Base-by-base conservation (phyloP, 1,139 yeast genomes). In the Kazachstania sp. region DNA sequence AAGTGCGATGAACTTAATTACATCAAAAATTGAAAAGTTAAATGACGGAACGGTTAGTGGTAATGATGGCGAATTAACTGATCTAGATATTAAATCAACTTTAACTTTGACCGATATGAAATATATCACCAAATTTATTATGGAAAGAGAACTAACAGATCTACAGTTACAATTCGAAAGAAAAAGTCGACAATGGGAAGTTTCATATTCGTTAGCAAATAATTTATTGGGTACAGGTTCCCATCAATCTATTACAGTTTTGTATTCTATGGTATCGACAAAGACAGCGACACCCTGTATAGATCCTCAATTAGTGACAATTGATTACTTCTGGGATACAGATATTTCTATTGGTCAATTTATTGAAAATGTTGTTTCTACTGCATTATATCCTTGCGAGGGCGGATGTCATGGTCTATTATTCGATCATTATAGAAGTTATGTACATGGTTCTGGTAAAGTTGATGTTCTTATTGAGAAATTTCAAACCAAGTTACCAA, bases 341-440 rank as follows among this genome's bases (percentile, higher is more conserved):
- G 98, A 94, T 61, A 83, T 84, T 61, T 83, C 96, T 15, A 68
- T 94, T 41, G 98, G 98, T 0, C 85, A 85, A 53, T 88, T 83
- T 59, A 78, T 94, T 44, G 97, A 92, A 59, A 85, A 83, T 51
- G 73, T 83, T 40, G 83, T 87, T 51, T 71, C 77, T n/a, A 83
- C 85, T 18, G 81, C 88, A 0, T 68, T 73, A 30, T 77, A 74
- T 43, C 69, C 72, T 0, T 94, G 99, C 63, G 73, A 80, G 2
- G 96, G 87, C 52, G 85, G 82, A 0, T 94, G 98, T 68, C 90
- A 86, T 0, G 81, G 83, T 23, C 64, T 75, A 0, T 67, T 83
- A 55, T 66, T 79, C 40, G 86, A 85, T 44, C 99, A 94, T 64
- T 85, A 83, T 60, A 74, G 90, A 56, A 81, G 86, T 32, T 94